phyloP scores from a whole-genome alignment of 2,329 filamentous ascomycete genomes.

The Alternaria arborescens region DNA sequence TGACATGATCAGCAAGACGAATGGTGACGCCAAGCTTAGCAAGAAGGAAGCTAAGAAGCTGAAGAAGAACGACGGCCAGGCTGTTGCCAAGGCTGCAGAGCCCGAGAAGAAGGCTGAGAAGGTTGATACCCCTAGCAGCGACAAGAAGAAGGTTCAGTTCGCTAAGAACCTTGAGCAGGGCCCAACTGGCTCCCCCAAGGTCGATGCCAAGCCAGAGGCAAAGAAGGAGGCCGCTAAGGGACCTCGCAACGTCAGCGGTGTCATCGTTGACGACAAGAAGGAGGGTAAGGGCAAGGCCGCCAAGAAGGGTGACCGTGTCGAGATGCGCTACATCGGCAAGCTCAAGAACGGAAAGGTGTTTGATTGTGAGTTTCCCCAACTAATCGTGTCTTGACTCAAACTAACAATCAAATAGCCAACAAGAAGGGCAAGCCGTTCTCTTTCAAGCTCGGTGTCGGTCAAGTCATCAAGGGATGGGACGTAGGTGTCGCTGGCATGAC shows the following conservation, averaged over 20 bases:
- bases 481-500: conserved; percentile 92
- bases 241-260: conserved; percentile 82
- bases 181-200: conserved; percentile 70
- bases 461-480: conserved; percentile 99
- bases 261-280: conserved; percentile 96
- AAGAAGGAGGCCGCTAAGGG: conserved; percentile 64
- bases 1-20: conserved; percentile 80
- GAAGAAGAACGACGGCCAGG: conserved; percentile 97
- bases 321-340: conserved; percentile 99
- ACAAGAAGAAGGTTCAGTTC: conserved; percentile 95
- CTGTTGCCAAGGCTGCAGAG: conserved; percentile 65
- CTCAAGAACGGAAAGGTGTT: conserved; percentile 91
- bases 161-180: conserved; percentile 99
- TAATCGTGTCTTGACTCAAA: not conserved
- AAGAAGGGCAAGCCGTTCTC: conserved; percentile 98
- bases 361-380: conserved; percentile 70
- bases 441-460: conserved; percentile 92
- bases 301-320: conserved; percentile 89
- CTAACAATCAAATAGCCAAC: conserved; percentile 73
- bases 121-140: conserved; percentile 57
- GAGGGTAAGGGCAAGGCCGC: conserved; percentile 81
- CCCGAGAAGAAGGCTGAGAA: conserved; percentile 63
- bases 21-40: conserved; percentile 78
- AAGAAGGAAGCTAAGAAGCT: conserved; percentile 99
- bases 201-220: conserved; percentile 55